Percentiles rank a stretch among this genome's conserved stretches.
phyloP scores from a whole-genome alignment of 2,329 filamentous ascomycete genomes.

The Escovopsis weberi region DNA sequence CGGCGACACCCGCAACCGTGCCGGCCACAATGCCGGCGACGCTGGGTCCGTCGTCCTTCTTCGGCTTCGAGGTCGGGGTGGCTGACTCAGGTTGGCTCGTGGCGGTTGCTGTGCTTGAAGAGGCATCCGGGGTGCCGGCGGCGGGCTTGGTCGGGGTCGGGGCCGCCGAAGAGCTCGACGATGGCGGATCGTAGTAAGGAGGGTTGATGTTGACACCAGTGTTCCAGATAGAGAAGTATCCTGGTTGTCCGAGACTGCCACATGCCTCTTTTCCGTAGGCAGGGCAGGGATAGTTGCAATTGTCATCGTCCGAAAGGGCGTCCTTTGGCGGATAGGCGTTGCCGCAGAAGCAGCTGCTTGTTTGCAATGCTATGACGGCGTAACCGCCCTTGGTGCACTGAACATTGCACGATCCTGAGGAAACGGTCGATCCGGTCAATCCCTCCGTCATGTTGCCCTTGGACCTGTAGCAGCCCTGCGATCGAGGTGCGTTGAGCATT shows the following conservation, averaged over 20 bases:
- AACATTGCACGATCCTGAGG: slow-evolving; percentile 26
- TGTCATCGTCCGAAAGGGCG: slow-evolving; percentile 36
- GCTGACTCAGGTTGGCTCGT: slow-evolving; percentile 11
- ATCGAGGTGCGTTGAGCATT: slow-evolving; percentile 21
- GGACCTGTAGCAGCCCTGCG: slow-evolving; percentile 37
- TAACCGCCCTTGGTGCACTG: slow-evolving; percentile 29
- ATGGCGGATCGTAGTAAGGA: slow-evolving; percentile 6
- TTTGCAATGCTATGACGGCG: slow-evolving; percentile 47
- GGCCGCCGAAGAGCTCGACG: slow-evolving; percentile 9
- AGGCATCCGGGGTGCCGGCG: slow-evolving; percentile 6
- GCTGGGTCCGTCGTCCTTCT: slow-evolving; percentile 36
- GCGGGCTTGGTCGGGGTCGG: slow-evolving; percentile 11
- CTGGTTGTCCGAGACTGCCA: slow-evolving; percentile 19
- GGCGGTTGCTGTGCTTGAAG: slow-evolving; percentile 8
- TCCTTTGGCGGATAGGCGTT: slow-evolving; percentile 46
- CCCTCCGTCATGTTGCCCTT: slow-evolving; percentile 23
- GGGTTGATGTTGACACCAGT: slow-evolving; percentile 30
- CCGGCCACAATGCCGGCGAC: slow-evolving; percentile 78
- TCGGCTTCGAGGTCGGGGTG: slow-evolving; percentile 8
- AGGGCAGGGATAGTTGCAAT: slow-evolving; percentile 53
- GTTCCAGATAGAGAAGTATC: slow-evolving; percentile 34
- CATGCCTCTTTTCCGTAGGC: slow-evolving; percentile 51
- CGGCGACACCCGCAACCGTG: slow-evolving; percentile 72
- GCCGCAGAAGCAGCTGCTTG: slow-evolving; percentile 60
- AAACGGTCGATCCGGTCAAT: slow-evolving; percentile 11